These are phyloP conservation scores for Kwoniella botswanensis DNA, from an alignment of 768 basidiomycete genomes.

Conservation along the genomic window DNA sequence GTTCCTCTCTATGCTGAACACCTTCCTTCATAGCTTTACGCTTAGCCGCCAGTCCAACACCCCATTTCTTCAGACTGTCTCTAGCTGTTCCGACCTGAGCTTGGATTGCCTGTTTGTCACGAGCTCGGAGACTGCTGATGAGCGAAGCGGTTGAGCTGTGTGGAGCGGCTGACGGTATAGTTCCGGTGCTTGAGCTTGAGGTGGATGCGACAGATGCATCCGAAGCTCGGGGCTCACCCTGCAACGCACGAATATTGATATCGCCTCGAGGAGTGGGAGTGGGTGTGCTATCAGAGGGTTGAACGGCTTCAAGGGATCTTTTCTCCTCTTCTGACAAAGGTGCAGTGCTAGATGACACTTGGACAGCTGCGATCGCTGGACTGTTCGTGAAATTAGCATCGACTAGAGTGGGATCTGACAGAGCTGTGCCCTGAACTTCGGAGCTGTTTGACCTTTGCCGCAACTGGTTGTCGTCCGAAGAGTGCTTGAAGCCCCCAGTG, in stretches of 20 bases:
- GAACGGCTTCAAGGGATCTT: not conserved
- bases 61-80: conserved; percentile 91
- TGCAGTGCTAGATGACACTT: conserved; percentile 16
- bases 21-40: conserved; percentile 25
- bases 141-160: conserved; percentile 63
- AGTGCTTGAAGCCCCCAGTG: not conserved
- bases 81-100: conserved; percentile 70
- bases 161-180: conserved; percentile 13
- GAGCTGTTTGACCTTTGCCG: conserved; percentile 2
- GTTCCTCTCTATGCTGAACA: conserved; percentile 13
- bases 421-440: not conserved
- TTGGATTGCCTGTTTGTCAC: conserved; percentile 82
- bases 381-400: conserved; percentile 13
- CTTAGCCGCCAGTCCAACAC: conserved; percentile 72
- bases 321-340: not conserved
- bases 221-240: not conserved
- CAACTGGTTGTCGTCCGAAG: not conserved
- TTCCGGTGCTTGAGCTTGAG: conserved; percentile 1
- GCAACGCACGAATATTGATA: not conserved
- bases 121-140: conserved; percentile 75
- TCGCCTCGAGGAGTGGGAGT: not conserved
- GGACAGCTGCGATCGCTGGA: conserved; percentile 14
- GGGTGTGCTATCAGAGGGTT: not conserved
- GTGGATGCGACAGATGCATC: conserved; percentile 1
- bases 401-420: not conserved